Percentiles rank a stretch among this genome's conserved stretches.
These are phyloP conservation scores for Phaeodactylum tricornutum DNA, from an alignment of 108 stramenopile genomes.

Conservation along the genomic window DNA sequence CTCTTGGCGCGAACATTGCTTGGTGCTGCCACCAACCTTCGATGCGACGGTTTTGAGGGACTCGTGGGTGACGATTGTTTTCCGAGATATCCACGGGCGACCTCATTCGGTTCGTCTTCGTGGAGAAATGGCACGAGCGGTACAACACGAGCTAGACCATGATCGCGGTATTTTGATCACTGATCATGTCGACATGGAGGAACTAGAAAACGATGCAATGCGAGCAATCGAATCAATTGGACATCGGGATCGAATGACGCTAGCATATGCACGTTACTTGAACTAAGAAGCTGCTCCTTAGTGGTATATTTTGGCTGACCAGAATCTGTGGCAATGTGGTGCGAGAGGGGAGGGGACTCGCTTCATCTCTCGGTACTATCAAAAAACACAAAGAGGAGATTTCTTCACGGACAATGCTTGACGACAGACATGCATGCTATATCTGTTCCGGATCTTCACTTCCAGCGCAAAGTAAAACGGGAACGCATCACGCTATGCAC, in stretches of 20 bases:
- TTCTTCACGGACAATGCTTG: too few species aligned
- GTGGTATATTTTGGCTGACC: too few species aligned
- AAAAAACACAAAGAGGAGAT: too few species aligned
- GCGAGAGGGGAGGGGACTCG: too few species aligned
- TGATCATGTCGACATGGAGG: constrained; percentile 67
- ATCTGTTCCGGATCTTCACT: too few species aligned
- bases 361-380: too few species aligned
- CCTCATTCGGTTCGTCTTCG: background rate
- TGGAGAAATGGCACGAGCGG: constrained; percentile 49
- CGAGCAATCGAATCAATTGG: constrained; percentile 30
- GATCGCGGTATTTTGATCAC: constrained; percentile 71
- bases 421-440: too few species aligned
- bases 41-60: constrained; percentile 64
- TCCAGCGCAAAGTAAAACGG: too few species aligned
- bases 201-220: constrained; percentile 49
- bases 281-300: too few species aligned
- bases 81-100: constrained; percentile 16
- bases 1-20: constrained; percentile 71
- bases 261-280: constrained; percentile 14
- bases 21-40: constrained; percentile 73
- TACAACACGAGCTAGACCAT: constrained; percentile 83
- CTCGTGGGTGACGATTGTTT: constrained; percentile 49
- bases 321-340: too few species aligned
- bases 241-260: constrained; percentile 26
- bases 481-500: too few species aligned